These are phyloP conservation scores for Malus hybrid DNA, from an alignment of 331 rosid genomes.

Conservation along the genomic window DNA sequence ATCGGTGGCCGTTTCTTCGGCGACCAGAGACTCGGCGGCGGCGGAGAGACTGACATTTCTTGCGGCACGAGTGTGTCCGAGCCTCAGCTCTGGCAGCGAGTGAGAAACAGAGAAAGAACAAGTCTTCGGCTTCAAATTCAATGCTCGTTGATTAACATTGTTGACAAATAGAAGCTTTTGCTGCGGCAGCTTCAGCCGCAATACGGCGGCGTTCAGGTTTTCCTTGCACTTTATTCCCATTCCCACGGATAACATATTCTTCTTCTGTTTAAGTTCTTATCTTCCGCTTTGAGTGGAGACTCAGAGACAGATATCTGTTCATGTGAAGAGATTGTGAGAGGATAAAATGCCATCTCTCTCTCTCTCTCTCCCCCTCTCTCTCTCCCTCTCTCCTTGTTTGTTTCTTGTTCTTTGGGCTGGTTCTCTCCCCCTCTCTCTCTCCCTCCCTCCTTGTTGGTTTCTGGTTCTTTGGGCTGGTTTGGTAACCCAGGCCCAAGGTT, in stretches of 20 bases:
- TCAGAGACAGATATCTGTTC: background rate
- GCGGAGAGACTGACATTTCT: constrained; percentile 12
- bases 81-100: constrained; percentile 12
- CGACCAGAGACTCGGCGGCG: constrained; percentile 23
- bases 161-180: background rate
- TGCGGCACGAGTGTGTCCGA: background rate
- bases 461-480: background rate
- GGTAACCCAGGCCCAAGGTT: background rate
- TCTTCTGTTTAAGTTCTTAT: background rate
- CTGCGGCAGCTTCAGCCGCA: background rate
- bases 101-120: constrained; percentile 4
- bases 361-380: no score
- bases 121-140: constrained; percentile 7
- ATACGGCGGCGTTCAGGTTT: constrained; percentile 17
- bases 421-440: background rate
- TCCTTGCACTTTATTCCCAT: constrained; percentile 35
- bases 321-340: background rate
- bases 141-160: background rate
- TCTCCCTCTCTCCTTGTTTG: background rate
- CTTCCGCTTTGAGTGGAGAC: background rate
- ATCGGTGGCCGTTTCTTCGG: constrained; percentile 14
- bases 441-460: background rate
- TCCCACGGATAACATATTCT: constrained; percentile 37
- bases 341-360: background rate
- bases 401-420: background rate